Evolutionary conservation across 2,329 filamentous ascomycete species (phyloP).

Genomic region (Aspergillus quadricinctus): DNA sequence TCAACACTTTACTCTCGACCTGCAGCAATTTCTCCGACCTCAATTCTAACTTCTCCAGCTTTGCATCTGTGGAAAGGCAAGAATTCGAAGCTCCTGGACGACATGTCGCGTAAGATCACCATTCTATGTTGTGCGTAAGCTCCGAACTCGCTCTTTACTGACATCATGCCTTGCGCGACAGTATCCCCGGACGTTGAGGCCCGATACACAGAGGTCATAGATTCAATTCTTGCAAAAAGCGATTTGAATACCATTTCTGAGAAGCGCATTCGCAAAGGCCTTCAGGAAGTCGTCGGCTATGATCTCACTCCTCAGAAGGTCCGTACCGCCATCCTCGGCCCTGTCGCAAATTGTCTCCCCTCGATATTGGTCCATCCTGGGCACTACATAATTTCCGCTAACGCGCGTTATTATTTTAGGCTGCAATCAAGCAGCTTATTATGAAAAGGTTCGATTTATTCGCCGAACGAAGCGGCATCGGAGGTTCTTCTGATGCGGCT

Average conservation of each 20-base stretch:
- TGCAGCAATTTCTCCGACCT: slow-evolving; percentile 10
- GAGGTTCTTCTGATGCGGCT: slow-evolving; percentile 26
- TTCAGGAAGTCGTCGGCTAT: slow-evolving; percentile 57
- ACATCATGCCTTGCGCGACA: slow-evolving; percentile 25
- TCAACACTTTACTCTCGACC: background rate
- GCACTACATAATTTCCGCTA: slow-evolving; percentile 8
- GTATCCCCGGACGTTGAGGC: slow-evolving; percentile 48
- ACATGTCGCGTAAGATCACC: slow-evolving; percentile 37
- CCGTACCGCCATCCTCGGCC: slow-evolving; percentile 12
- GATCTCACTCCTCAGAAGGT: slow-evolving; percentile 62
- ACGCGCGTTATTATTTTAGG: slow-evolving; percentile 40
- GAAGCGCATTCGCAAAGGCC: slow-evolving; percentile 60
- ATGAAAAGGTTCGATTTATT: slow-evolving; percentile 70
- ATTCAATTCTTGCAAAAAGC: slow-evolving; percentile 56
- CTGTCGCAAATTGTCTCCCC: slow-evolving; percentile 7
- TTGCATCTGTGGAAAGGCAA: background rate
- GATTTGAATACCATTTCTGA: slow-evolving; percentile 62
- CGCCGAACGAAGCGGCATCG: slow-evolving; percentile 42
- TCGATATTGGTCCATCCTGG: background rate
- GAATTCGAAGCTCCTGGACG: slow-evolving; percentile 8
- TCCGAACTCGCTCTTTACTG: slow-evolving; percentile 17
- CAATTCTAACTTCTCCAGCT: slow-evolving; percentile 1
- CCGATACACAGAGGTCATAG: slow-evolving; percentile 57
- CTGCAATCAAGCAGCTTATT: slow-evolving; percentile 67
- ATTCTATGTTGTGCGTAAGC: slow-evolving; percentile 18